phyloP scores from a whole-genome alignment of 306 rosid species.

The Coriaria nepalensis region DNA sequence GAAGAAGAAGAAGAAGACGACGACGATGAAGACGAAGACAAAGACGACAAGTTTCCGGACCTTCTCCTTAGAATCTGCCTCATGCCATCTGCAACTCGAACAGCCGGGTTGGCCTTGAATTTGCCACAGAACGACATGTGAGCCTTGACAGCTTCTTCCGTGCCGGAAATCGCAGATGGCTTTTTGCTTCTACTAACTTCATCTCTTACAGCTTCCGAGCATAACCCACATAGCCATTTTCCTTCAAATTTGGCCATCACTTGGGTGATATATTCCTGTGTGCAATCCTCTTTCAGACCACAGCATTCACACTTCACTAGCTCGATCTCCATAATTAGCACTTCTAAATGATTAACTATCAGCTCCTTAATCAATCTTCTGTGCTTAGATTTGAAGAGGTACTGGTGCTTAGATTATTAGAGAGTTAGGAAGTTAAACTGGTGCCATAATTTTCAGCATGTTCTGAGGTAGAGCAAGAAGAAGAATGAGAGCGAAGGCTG shows the following conservation, averaged over 20 bases:
- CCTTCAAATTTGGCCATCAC: constrained; percentile 70
- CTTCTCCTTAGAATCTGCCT: constrained; percentile 90
- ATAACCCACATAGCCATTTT: constrained; percentile 95
- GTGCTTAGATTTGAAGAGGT: not conserved
- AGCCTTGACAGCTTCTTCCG: constrained; percentile 90
- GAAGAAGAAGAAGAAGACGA: constrained; percentile 28
- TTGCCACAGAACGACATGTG: constrained; percentile 96
- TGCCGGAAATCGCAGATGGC: constrained; percentile 15
- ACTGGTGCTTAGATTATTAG: not conserved
- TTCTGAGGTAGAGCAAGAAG: constrained; percentile 64
- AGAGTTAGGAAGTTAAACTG: constrained; percentile 11
- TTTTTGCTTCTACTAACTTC: constrained; percentile 56
- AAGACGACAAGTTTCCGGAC: constrained; percentile 45
- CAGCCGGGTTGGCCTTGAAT: constrained; percentile 79
- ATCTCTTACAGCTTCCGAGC: constrained; percentile 96
- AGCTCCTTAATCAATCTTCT: constrained; percentile 1
- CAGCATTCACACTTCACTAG: constrained; percentile 89
- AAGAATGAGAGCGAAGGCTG: constrained; percentile 50
- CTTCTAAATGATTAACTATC: constrained; percentile 14
- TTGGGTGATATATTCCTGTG: constrained; percentile 57
- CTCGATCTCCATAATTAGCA: constrained; percentile 59
- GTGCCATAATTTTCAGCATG: constrained; percentile 94
- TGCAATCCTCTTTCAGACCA: constrained; percentile 91
- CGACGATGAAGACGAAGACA: constrained; percentile 27
- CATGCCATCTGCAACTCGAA: constrained; percentile 91